Base-by-base conservation (phyloP, 768 basidiomycete species). In the Psilocybe cubensis region DNA sequence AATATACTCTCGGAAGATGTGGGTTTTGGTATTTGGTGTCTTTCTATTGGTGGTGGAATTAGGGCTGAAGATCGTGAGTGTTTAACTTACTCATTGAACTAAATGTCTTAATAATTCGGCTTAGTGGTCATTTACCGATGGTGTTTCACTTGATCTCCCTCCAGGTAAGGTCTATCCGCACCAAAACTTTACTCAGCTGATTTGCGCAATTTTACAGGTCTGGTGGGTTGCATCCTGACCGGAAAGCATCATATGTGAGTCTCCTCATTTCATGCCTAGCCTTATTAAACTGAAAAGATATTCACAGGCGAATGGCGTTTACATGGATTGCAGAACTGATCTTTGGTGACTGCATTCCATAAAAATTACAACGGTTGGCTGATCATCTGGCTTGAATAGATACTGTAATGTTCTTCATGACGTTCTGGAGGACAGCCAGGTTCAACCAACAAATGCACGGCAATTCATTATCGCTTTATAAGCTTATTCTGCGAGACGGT, bases 71-170 rank as follows among this genome's bases (percentile, higher is more conserved):
- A 74, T 74, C 31, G 75, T 76, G 52, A 20, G 70, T 64, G 11
- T 9, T 25, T 47, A 20, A 3, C 20, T 9, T 23, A 24, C 4
- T 57, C n/a, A 7, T 20, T 20, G 20, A 4, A 18, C 31, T 53
- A 14, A n/a, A 40, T 45, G 27, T 23, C 51, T 41, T 38, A 2
- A 3, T 28, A 21, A 50, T 31, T 52, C 43, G 24, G 27, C 21
- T 3, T 29, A 76, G 74, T 76, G 72, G 72, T 70, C 74, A 20
- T 75, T 76, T 35, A 74, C 71, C 0, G 70, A 71, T 61, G 74
- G 74, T 9, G 70, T 65, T 3, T 68, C 66, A 27, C 56, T 76
- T 11, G 47, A 58, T 7, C 60, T 76, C 10, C 74, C 74, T 11
- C 54, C 63, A 40, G 72, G 74, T 74, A 38, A 27, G 63, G 42